Evolutionary conservation across 305 asterid species (phyloP), one percentile per base, ranked within the genome.

Genomic region (Fraxinus xanthoxyloides): DNA sequence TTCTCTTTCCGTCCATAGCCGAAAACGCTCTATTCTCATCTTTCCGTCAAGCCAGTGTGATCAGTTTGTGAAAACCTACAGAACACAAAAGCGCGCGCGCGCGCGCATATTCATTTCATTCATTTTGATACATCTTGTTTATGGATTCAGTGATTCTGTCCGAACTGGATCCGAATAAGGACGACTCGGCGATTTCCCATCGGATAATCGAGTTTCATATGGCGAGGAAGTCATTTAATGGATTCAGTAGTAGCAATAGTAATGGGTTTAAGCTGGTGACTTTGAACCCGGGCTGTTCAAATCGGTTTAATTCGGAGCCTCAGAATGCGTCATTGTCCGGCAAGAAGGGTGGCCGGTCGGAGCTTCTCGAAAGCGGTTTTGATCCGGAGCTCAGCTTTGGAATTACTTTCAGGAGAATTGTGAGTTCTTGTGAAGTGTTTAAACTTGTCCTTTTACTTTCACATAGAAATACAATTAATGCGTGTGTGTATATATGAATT

Each of bases 301-400:
- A 17, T 54, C 24, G 63, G 24, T 35, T 4, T 78, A 78, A 77
- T 17, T 32, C 86, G 83, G 98, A 87, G 81, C 38, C 85, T 12
- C 82, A 77, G 0, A 83, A 56, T 56, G 86, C 56, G 43, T 34
- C 85, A 67, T 88, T 79, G 72, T 80, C 79, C 46, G 81, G 48
- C 8, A 86, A 81, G 72, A 89, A 85, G 70, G 34, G 17, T 72
- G 93, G 86, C 10, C 83, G 73, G 65, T 70, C 82, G 40, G 89
- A 85, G 72, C n/a, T 34, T 77, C 40, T 79, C 2, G 92, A 84
- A 2, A 83, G 72, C 26, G 92, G 93, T 69, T 75, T 93, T 87
- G 99, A 94, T 90, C 92, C 95, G 31, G 99, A 97, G 89, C 87
- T 94, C 82, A 86, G 90, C 88, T 89, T 93, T 77, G 89, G 88